phyloP scores from a whole-genome alignment of 78 protist species.

The Speleostelium caveatum region DNA sequence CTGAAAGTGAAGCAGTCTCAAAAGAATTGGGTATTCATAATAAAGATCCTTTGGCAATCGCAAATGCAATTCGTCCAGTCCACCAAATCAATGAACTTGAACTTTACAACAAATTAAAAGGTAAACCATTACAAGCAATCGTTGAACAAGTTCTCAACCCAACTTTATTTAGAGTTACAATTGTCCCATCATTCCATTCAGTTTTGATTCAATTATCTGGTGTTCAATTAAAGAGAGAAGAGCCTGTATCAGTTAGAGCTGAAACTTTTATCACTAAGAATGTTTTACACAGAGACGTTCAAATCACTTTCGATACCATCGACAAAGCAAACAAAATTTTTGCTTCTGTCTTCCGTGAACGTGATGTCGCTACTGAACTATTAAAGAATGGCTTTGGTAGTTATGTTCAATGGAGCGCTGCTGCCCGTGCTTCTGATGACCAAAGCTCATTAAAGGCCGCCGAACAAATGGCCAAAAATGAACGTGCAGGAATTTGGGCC shows the following conservation, averaged over 20 bases:
- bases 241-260: conserved; percentile 44
- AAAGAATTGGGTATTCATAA: conserved; percentile 62
- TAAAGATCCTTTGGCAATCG: conserved; percentile 48
- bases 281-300: conserved; percentile 65
- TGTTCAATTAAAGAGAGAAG: conserved; percentile 67
- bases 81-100: conserved; percentile 35
- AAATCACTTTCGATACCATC: conserved; percentile 60
- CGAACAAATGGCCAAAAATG: conserved; percentile 61
- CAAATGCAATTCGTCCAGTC: conserved; percentile 35
- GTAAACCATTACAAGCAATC: conserved; percentile 45
- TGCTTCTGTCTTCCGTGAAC: conserved; percentile 45
- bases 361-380: conserved; percentile 61
- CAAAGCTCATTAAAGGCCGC: conserved; percentile 54
- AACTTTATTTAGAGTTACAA: conserved; percentile 17
- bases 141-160: conserved; percentile 69
- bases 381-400: conserved; percentile 72
- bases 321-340: conserved; percentile 67
- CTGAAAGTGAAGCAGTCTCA: conserved; percentile 35
- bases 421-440: conserved; percentile 45
- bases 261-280: conserved; percentile 37
- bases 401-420: conserved; percentile 75
- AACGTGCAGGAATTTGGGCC: conserved; percentile 53
- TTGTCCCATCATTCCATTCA: conserved; percentile 59
- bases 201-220: conserved; percentile 51
- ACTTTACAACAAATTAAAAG: conserved; percentile 49